Evolutionary conservation across 1,284 basidiomycete species (phyloP).

Genomic region (Agroathelia rolfsii): DNA sequence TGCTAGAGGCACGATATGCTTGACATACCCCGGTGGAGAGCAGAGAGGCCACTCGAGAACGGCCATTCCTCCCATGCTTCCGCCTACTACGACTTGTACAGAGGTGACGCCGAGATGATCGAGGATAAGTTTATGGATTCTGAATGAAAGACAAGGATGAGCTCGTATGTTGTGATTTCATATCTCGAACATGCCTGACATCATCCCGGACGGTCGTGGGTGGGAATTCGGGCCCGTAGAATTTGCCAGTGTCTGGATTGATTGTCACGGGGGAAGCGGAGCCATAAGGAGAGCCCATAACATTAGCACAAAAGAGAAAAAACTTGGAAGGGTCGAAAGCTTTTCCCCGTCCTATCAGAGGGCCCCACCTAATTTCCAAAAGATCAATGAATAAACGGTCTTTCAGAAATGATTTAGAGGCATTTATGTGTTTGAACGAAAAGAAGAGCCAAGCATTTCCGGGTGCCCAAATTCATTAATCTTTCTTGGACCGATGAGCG

Average conservation of each 20-base stretch:
- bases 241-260: slow-evolving; percentile 67
- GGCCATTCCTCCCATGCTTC: slow-evolving; percentile 76
- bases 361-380: slow-evolving; percentile 98
- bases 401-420: no score
- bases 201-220: slow-evolving; percentile 89
- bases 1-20: slow-evolving; percentile 59
- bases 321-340: slow-evolving; percentile 85
- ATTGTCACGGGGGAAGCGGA: slow-evolving; percentile 80
- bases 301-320: slow-evolving; percentile 94
- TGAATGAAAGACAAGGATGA: slow-evolving; percentile 15
- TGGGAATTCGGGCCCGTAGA: slow-evolving; percentile 93
- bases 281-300: slow-evolving; percentile 92
- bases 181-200: slow-evolving; percentile 46
- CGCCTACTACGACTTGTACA: slow-evolving; percentile 64
- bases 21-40: slow-evolving; percentile 55
- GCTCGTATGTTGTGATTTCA: neutral
- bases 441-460: no score
- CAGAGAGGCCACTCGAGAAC: slow-evolving; percentile 70
- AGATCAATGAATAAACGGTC: slow-evolving; percentile 1
- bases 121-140: slow-evolving; percentile 59
- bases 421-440: no score
- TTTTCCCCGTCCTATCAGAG: slow-evolving; percentile 82
- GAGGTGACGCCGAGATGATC: slow-evolving; percentile 58
- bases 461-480: no score
- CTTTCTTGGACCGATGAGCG: no score